Conservation (phyloP, 2,329 filamentous ascomycete species). For the Teratosphaeria gauchensis region DNA sequence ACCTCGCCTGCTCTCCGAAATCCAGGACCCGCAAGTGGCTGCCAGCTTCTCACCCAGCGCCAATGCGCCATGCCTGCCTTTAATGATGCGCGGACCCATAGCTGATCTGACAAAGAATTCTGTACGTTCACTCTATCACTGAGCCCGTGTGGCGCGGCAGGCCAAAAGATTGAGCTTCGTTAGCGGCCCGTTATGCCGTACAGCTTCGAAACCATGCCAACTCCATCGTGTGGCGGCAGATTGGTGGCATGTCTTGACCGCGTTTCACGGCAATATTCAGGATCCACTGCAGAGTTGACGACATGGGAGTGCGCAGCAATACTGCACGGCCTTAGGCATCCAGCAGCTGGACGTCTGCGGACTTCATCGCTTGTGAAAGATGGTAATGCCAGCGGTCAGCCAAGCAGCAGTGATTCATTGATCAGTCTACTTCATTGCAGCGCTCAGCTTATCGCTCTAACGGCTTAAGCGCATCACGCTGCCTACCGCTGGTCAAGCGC, state of each 20-base stretch:
- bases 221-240: background rate
- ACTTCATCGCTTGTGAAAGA: too few species aligned
- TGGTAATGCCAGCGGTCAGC: too few species aligned
- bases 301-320: background rate
- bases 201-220: background rate
- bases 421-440: too few species aligned
- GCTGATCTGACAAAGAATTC: too few species aligned
- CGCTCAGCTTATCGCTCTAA: background rate
- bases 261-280: background rate
- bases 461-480: background rate
- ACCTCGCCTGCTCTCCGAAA: background rate
- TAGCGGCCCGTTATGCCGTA: background rate
- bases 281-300: background rate
- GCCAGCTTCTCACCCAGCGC: background rate
- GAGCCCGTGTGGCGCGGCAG: background rate
- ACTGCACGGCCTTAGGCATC: background rate
- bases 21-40: too few species aligned
- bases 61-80: too few species aligned
- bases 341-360: too few species aligned
- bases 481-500: background rate
- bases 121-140: too few species aligned
- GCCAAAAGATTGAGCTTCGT: background rate
- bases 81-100: too few species aligned
- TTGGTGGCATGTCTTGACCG: background rate
- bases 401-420: background rate